These are phyloP conservation scores for Rhodomyrtus tomentosa DNA, from an alignment of 345 rosid genomes.

Conservation along the genomic window DNA sequence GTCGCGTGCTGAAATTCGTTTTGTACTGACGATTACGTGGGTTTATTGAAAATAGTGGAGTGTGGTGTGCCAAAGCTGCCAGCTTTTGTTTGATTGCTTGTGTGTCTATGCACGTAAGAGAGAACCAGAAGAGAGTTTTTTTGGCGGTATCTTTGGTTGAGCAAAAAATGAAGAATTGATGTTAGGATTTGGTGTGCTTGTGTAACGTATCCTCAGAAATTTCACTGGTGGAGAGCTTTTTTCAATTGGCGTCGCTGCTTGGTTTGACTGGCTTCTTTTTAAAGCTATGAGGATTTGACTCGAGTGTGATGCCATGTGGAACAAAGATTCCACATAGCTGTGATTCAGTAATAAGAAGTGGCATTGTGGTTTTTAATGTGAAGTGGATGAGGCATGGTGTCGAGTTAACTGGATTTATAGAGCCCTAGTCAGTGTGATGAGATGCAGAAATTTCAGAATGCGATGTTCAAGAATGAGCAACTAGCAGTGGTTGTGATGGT, in stretches of 20 bases:
- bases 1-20: neutral
- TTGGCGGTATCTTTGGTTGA: neutral
- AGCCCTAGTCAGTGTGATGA: neutral
- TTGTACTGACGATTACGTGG: neutral
- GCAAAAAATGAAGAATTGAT: neutral
- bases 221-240: neutral
- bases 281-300: neutral
- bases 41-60: neutral
- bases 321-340: neutral
- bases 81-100: neutral
- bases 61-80: neutral
- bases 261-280: neutral
- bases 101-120: neutral
- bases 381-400: neutral
- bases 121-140: neutral
- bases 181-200: neutral
- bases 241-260: neutral
- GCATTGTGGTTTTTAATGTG: neutral
- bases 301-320: neutral
- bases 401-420: neutral
- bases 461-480: neutral
- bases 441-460: neutral
- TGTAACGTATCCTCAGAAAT: neutral
- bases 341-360: neutral
- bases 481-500: neutral